Conservation (phyloP, 352 stramenopile genomes). For the Globisporangium paddicum region DNA sequence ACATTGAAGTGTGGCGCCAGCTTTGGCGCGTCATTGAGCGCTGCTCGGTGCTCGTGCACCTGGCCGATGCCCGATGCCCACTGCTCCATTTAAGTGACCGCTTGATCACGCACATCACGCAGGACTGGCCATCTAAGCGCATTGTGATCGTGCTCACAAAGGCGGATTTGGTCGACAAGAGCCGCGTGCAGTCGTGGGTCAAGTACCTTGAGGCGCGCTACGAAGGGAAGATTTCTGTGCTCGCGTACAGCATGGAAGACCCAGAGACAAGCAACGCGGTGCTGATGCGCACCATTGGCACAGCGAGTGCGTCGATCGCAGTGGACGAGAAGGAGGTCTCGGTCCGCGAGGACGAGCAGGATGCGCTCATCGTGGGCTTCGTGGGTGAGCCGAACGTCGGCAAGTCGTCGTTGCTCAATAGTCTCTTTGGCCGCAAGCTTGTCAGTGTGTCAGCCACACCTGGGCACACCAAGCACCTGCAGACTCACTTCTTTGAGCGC, state of each 20-base stretch:
- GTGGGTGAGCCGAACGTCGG: conserved; percentile 97
- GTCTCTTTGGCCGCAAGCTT: conserved; percentile 69
- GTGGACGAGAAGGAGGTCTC: conserved; percentile 90
- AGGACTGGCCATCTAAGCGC: conserved; percentile 69
- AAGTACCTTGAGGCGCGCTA: conserved; percentile 82
- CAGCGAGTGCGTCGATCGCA: conserved; percentile 20
- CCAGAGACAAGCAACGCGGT: conserved; percentile 40
- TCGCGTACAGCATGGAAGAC: conserved; percentile 66
- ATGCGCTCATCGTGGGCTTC: conserved; percentile 91
- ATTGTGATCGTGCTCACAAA: conserved; percentile 99
- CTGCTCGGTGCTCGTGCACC: conserved; percentile 68
- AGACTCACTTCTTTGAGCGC: conserved; percentile 73
- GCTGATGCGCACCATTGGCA: conserved; percentile 40
- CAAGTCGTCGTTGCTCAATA: conserved; percentile 95
- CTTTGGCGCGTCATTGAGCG: conserved; percentile 80
- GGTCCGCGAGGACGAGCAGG: conserved; percentile 39
- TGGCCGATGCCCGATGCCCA: conserved; percentile 67
- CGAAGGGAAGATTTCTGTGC: conserved; percentile 83
- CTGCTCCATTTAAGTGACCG: conserved; percentile 68
- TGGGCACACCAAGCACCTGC: conserved; percentile 78
- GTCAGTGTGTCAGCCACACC: conserved; percentile 77
- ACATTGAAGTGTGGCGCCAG: conserved; percentile 80
- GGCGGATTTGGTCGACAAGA: conserved; percentile 92
- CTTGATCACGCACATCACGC: conserved; percentile 45
- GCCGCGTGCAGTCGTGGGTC: conserved; percentile 91